Evolutionary conservation across 73 alveolate species (phyloP).

Genomic region (Chromera velia): DNA sequence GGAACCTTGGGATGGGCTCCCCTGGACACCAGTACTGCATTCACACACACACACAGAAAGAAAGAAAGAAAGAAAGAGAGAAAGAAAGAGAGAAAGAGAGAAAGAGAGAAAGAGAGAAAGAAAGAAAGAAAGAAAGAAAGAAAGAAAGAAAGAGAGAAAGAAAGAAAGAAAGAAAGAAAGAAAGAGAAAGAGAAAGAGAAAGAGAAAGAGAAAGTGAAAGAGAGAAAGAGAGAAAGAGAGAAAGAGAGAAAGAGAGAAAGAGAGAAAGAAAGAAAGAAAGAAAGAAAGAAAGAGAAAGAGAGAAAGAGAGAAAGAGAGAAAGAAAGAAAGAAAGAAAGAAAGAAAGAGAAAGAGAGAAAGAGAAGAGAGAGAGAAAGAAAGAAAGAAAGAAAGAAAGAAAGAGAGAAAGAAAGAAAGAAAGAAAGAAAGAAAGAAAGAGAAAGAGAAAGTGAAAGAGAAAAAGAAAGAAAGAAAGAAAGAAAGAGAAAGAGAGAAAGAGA

Average conservation of each 20-base stretch:
- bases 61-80: background rate
- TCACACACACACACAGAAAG: too few species aligned
- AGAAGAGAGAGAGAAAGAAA: background rate
- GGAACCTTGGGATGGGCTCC: too few species aligned
- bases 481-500: too few species aligned
- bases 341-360: background rate
- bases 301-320: background rate
- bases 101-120: background rate
- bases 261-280: background rate
- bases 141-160: background rate
- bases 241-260: background rate
- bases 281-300: background rate
- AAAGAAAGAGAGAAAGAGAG: background rate
- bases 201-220: too few species aligned
- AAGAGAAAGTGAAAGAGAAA: background rate
- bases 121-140: background rate
- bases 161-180: background rate
- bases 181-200: background rate
- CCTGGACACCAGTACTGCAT: background rate
- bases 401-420: background rate
- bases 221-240: background rate
- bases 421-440: background rate
- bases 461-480: background rate
- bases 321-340: background rate
- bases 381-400: background rate